Base-by-base conservation (phyloP, 2,329 filamentous ascomycete genomes). In the Penicillium crustosum region DNA sequence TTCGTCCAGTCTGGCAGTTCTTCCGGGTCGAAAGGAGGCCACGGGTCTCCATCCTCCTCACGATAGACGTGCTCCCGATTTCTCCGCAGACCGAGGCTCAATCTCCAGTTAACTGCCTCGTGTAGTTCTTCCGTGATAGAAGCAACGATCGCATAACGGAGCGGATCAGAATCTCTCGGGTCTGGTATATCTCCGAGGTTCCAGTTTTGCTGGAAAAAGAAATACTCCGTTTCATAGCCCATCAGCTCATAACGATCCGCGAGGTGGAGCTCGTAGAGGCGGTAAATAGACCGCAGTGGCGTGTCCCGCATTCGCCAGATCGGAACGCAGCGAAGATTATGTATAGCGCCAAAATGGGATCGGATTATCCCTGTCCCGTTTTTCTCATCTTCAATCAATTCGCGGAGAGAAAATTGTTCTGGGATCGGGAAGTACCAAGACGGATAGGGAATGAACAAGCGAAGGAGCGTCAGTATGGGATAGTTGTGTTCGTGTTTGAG, bases 221-320 rank as follows among this genome's bases (percentile, higher is more conserved):
- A 68, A 51, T 69, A 71, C 47, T 69, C 67, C 12, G 56, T 62
- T 45, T 70, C 66, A 12, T 41, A 57, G 1, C 68, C 66, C 25
- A 69, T 57, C 12, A 60, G 52, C 49, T 56, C 58, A 41, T 67
- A 69, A 13, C 59, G 55, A 12, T 60, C 61, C 6, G 68, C 58
- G 1, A 61, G 50, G 21, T 62, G 52, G 12, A 62, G 54, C 39
- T 72, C 68, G 47, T 71, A 70, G 41, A 73, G 60, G 6, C 68
- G 68, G 50, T 72, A 72, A 6, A 70, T 50, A 17, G 67, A 66
- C 29, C 69, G 68, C 4, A 70, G 58, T 3, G 68, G 68, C 5
- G 65, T 72, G 47, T 72, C 68, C 6, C 69, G 62, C 44, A 61
- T 54, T 17, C 65, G 65, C 64, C 65, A 73, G 35, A 71, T 55